A percentile compares a stretch with the other conserved stretches of the same genome.
phyloP scores from a whole-genome alignment of 1,284 basidiomycete genomes.

The Leccinum subrobustum region DNA sequence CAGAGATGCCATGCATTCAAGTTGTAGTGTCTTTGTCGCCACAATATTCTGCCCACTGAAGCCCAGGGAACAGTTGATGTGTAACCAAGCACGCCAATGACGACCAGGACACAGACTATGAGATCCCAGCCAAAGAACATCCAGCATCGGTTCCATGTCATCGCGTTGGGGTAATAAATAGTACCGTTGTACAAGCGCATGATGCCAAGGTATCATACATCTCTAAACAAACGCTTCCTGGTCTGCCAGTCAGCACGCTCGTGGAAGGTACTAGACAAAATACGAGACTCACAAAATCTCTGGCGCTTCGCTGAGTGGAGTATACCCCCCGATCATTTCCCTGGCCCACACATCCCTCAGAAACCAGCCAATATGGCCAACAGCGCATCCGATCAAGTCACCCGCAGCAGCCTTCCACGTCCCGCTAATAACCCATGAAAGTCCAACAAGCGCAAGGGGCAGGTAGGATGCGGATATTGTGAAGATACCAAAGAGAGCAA shows the following conservation, averaged over 20 bases:
- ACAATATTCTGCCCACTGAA: background rate
- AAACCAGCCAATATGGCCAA: slow-evolving; percentile 93
- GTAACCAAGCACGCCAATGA: background rate
- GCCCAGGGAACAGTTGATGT: background rate
- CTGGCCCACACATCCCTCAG: slow-evolving; percentile 92
- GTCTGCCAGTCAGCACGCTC: background rate
- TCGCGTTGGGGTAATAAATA: background rate
- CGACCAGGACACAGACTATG: background rate
- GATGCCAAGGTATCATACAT: slow-evolving; percentile 34
- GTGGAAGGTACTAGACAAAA: background rate
- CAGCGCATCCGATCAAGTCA: slow-evolving; percentile 85
- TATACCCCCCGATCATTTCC: slow-evolving; percentile 82
- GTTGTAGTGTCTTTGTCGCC: background rate
- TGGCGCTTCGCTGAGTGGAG: slow-evolving; percentile 78
- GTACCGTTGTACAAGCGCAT: slow-evolving; percentile 12
- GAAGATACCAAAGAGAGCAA: slow-evolving; percentile 92
- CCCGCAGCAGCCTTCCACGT: slow-evolving; percentile 84
- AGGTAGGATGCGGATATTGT: slow-evolving; percentile 96
- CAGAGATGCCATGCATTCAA: background rate
- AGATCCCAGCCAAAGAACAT: background rate
- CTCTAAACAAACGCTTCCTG: slow-evolving; percentile 69
- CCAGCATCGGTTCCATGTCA: background rate
- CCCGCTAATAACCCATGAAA: slow-evolving; percentile 89
- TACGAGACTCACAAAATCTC: slow-evolving; percentile 64
- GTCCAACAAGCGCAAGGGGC: slow-evolving; percentile 84